Conservation (phyloP, 2,329 filamentous ascomycete genomes). For the Phyllachora maydis region DNA sequence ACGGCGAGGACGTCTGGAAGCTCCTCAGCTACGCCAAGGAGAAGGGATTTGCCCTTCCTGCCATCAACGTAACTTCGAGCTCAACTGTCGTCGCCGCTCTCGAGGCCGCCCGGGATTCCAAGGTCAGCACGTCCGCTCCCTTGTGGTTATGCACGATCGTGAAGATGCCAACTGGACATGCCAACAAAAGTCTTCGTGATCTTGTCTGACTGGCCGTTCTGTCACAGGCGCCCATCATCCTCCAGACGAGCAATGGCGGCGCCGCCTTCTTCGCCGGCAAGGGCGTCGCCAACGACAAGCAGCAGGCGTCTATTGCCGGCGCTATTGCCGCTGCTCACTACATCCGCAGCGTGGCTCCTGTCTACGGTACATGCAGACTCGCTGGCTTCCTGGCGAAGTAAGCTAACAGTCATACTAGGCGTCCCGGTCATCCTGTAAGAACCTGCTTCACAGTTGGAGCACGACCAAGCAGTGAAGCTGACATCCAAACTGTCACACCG, state of each 20-base stretch:
- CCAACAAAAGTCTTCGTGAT: too few species aligned
- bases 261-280: conserved; percentile 85
- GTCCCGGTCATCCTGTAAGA: too few species aligned
- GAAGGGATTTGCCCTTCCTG: conserved; percentile 74
- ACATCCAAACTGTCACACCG: too few species aligned
- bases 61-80: conserved; percentile 85
- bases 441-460: too few species aligned
- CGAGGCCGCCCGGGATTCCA: conserved; percentile 84
- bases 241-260: conserved; percentile 87
- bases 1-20: conserved; percentile 7
- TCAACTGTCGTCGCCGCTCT: conserved; percentile 60
- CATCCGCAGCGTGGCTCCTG: conserved; percentile 70
- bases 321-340: conserved; percentile 80
- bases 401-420: not conserved
- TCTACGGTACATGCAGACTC: too few species aligned
- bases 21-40: conserved; percentile 85
- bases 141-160: too few species aligned
- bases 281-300: conserved; percentile 66
- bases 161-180: too few species aligned
- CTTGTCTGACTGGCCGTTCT: too few species aligned
- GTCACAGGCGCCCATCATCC: conserved; percentile 41
- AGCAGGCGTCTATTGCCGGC: conserved; percentile 76
- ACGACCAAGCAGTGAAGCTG: too few species aligned
- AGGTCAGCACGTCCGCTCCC: too few species aligned
- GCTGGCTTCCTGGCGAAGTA: too few species aligned